These are phyloP conservation scores for Mortierella sp. DNA, from an alignment of 371 early-diverging fungal species.

Conservation along the genomic window DNA sequence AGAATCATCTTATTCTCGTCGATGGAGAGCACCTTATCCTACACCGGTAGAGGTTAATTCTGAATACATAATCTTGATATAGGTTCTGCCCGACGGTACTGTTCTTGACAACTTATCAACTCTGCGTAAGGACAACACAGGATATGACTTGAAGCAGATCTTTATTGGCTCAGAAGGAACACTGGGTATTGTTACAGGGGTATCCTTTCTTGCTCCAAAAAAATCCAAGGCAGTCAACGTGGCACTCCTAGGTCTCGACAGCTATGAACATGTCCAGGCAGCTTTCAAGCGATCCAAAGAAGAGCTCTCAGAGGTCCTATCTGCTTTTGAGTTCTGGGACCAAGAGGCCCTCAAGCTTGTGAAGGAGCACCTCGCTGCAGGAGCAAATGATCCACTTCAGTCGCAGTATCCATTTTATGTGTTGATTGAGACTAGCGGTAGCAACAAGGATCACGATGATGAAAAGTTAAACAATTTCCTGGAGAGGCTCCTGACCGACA, in stretches of 20 bases:
- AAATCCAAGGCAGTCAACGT: constrained; percentile 78
- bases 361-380: constrained; percentile 69
- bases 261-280: constrained; percentile 83
- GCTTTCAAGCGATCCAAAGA: constrained; percentile 83
- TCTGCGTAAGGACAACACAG: constrained; percentile 88
- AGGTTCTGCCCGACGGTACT: constrained; percentile 91
- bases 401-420: constrained; percentile 87
- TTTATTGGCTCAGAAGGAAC: constrained; percentile 98
- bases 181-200: constrained; percentile 91
- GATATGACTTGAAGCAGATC: constrained; percentile 94
- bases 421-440: constrained; percentile 94
- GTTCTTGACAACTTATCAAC: constrained; percentile 86
- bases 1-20: not conserved
- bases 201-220: constrained; percentile 84
- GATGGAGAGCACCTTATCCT: no score
- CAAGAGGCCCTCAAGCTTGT: constrained; percentile 76
- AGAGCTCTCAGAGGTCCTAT: constrained; percentile 93
- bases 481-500: constrained; percentile 76
- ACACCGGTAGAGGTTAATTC: not conserved
- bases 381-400: constrained; percentile 74
- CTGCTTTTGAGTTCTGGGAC: constrained; percentile 98
- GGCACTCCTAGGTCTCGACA: constrained; percentile 83
- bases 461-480: constrained; percentile 82
- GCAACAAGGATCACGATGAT: constrained; percentile 93
- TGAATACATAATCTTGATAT: constrained; percentile 17